Evolutionary conservation across 257 asterid genomes (phyloP).

Genomic region (Solanum clarkiae): DNA sequence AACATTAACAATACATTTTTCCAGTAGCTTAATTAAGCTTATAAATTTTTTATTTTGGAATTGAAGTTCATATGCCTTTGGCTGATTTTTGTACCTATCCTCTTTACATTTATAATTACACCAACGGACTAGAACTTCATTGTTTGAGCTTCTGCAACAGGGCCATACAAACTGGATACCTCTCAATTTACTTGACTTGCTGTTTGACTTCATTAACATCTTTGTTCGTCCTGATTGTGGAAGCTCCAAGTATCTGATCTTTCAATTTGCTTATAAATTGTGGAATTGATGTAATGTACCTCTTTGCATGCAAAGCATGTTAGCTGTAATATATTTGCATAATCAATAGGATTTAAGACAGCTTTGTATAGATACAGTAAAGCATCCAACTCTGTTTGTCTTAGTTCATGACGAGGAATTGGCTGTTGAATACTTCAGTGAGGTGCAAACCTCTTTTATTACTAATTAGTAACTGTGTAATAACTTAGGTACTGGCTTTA

Average conservation of each 20-base stretch:
- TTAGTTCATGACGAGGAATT: background rate
- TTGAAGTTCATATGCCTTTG: background rate
- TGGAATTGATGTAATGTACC: background rate
- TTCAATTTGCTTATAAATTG: background rate
- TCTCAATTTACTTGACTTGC: background rate
- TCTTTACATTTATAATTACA: background rate
- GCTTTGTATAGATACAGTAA: background rate
- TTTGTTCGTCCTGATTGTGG: background rate
- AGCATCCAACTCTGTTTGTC: background rate
- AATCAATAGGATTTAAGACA: background rate
- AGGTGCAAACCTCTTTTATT: background rate
- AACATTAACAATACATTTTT: constrained; percentile 40
- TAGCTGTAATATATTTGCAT: background rate
- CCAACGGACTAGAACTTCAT: background rate
- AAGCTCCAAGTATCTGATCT: background rate
- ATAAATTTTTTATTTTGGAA: background rate
- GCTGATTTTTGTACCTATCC: background rate
- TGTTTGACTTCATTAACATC: background rate
- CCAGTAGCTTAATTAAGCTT: constrained; percentile 13
- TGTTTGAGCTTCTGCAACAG: background rate
- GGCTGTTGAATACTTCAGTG: background rate
- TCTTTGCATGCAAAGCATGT: background rate
- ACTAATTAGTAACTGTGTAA: background rate
- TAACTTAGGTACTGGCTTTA: background rate
- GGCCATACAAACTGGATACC: background rate